Evolutionary conservation across 2,329 filamentous ascomycete species (phyloP), one percentile per base, ranked within the genome.

Genomic region (Stachybotrys elegans): DNA sequence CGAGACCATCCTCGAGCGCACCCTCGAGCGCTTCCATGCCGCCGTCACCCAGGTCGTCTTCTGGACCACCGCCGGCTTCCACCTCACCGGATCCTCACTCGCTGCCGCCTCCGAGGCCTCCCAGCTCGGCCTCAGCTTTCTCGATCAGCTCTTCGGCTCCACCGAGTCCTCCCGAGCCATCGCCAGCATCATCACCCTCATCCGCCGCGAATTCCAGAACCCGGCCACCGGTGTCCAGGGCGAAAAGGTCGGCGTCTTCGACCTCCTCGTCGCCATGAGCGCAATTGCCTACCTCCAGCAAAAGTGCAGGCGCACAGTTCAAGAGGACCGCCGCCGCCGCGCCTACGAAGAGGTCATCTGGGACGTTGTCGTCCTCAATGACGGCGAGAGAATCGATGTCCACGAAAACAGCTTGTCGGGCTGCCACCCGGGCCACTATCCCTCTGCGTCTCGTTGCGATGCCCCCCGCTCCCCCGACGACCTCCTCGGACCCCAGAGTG

Each of bases 111-210:
- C 77, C 7, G 73, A 81, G 41, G 59, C 78, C 6, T 79, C 79
- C 0, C 78, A 81, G 47, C 63, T 82, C 23, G 62, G 82, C 1
- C 65, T 85, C 8, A 73, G 73, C 3, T 75, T 76, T 1, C 64
- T 86, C 19, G 81, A 86, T 55, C 76, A 81, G 49, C 75, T 84
- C 31, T 76, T 85, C 22, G 82, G 82, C 13, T 82, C 79, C 3
- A 85, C 82, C n/a, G 82, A 86, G 57, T 83, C 81, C 3, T 84
- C 81, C 2, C 68, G 81, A 32, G 81, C 82, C 11, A 82, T 85
- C 46, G 79, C 81, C 3, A 81, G 79, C 57, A 84, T 86, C 54
- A 73, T 85, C 50, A 77, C 77, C 1, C 65, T 85, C 23, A 75
- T 85, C 38, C 73, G 79, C 22, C 72, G 79, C 45, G 82, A 85